Evolutionary conservation across 2,329 filamentous ascomycete genomes (phyloP), one percentile per base, ranked within the genome.

Genomic region (Zasmidium citrigriseum): DNA sequence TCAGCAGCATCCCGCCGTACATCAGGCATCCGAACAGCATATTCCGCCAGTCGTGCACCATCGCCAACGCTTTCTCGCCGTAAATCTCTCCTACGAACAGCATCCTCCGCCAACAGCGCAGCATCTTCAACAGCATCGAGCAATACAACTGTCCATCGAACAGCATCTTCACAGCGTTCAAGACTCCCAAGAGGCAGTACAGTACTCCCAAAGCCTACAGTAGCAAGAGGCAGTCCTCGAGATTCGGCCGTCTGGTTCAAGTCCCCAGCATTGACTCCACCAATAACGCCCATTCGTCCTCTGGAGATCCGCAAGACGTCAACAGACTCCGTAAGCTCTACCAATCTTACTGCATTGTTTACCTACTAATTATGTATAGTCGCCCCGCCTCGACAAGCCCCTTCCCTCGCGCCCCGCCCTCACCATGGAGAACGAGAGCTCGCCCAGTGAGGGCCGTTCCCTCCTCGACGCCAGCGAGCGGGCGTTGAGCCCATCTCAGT

Each of bases 391-490:
- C 23, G 61, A 76, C 29, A 78, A 78, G 61, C 71, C 74, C n/a
- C 65, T 78, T 3, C 76, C 76, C 9, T 71, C 73, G 44, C 71
- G 72, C 10, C 76, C 76, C 2, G 55, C 75, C 12, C 71, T 67
- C 22, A 70, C 73, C 14, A 25, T 76, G 3, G 54, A 68, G 10
- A 64, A 71, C 34, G 62, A 65, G 2, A 49, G 63, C 20, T 75
- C 71, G 52, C 75, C 75, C 2, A 66, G 64, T 7, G 76, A 74
- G 59, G 68, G 73, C 27, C 72, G 73, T 16, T 74, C 72, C 2
- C 67, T 78, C 20, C 60, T 78, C 4, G 76, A 78, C 55, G 76
- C 76, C 14, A 69, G 69, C 22, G 73, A 76, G 53, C 60, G 60
- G 49, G 34, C 14, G 14, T 16, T 41, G 34, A 9, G 5, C 34